Evolutionary conservation across 2,329 filamentous ascomycete species (phyloP), one percentile per base, ranked within the genome.

Genomic region (Aspergillus ustus): DNA sequence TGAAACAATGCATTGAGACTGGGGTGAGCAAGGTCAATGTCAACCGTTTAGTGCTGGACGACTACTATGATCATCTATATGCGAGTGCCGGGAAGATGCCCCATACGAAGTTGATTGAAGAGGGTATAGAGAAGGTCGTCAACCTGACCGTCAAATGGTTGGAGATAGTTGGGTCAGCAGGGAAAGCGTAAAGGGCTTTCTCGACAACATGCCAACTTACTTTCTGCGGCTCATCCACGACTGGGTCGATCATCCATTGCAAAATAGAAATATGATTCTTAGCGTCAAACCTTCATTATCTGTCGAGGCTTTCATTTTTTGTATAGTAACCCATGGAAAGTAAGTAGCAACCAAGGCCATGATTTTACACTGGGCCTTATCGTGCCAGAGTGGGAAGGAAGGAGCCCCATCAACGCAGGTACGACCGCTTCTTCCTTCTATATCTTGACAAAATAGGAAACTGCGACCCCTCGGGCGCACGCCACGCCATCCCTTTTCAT

Each of bases 11-110:
- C 58, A 83, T 87, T 62, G 77, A 79, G 60, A 79, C 79, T 57
- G 85, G 85, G 6, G 81, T 87, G 40, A 80, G 82, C 19, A 83
- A 85, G 70, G 76, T 86, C 52, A 87, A 87, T 71, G 81, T 87
- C 50, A 87, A 87, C 67, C 84, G 85, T 72, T 28, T 58, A 9
- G 81, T 85, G 20, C 78, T 87, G 67, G 84, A 83, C 73, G 74
- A 80, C 68, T 73, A 82, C 72, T 82, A 84, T 74, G 73, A 81
- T 62, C 70, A 74, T 60, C 72, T 84, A 63, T 78, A 80, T 79
- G 63, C 73, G 44, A 81, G 80, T 64, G 82, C 83, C 2, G 83
- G 81, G 1, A 81, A 80, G 62, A 79, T 81, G 48, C 82, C 83
- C 0, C 72, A 86, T 66, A 87, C 84, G n/a, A 76, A 79, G 3